These are phyloP conservation scores for Gypsophila paniculata DNA, from an alignment of 179 eudicot species.

Conservation along the genomic window DNA sequence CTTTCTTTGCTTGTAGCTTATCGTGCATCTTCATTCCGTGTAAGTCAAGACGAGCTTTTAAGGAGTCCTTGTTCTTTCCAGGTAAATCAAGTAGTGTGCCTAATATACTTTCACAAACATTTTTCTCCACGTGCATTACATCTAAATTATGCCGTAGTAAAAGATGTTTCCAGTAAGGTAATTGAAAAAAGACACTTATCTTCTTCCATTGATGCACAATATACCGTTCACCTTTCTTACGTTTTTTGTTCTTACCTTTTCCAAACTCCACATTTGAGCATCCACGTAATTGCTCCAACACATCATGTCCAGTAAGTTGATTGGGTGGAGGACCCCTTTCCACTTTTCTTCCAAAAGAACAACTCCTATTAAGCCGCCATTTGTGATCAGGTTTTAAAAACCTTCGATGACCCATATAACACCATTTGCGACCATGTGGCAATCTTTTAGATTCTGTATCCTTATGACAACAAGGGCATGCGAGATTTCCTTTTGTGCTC, in stretches of 20 bases:
- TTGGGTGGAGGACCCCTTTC: not conserved
- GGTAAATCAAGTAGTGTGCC: too few relatives aligned
- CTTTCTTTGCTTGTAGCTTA: not conserved
- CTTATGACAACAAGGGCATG: constrained; percentile 20
- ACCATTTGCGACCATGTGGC: not conserved
- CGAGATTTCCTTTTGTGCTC: constrained; percentile 20
- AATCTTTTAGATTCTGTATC: not conserved
- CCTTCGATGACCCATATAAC: too few relatives aligned
- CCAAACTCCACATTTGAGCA: too few relatives aligned
- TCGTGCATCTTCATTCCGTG: constrained; percentile 13
- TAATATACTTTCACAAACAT: constrained; percentile 1
- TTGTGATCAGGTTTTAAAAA: too few relatives aligned
- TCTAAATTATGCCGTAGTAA: constrained; percentile 15
- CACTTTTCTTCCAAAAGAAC: not conserved
- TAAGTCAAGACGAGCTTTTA: constrained; percentile 5
- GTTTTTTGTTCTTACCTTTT: not conserved
- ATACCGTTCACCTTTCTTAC: constrained; percentile 12
- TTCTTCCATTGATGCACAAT: constrained; percentile 25
- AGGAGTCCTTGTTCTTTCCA: too few relatives aligned
- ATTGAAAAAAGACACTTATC: constrained; percentile 1
- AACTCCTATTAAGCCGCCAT: constrained; percentile 8
- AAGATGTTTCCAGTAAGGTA: constrained; percentile 15
- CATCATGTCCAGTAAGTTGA: constrained; percentile 12
- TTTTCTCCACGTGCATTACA: constrained; percentile 20
- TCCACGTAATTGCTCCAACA: constrained; percentile 13